These are phyloP conservation scores for Typha latifolia DNA, from an alignment of 176 grass and related monocot genomes.

Conservation along the genomic window DNA sequence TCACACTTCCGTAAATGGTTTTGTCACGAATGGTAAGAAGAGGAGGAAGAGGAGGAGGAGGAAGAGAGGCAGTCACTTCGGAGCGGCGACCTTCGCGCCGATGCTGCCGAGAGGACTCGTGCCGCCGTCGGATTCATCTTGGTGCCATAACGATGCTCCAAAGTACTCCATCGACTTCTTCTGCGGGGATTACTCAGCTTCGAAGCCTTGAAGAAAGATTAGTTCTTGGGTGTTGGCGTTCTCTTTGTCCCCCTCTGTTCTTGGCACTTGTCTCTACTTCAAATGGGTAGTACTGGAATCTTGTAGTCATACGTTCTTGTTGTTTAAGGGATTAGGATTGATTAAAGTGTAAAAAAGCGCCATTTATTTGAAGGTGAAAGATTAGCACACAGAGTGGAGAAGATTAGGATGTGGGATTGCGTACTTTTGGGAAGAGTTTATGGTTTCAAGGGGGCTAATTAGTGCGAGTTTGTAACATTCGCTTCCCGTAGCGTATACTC, in stretches of 20 bases:
- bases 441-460: background rate
- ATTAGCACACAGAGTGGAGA: too few species aligned
- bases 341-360: too few species aligned
- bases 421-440: background rate
- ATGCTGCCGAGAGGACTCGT: slow-evolving; percentile 9
- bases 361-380: too few species aligned
- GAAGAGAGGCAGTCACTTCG: background rate
- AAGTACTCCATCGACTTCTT: background rate
- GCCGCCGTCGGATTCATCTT: slow-evolving; percentile 2
- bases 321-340: too few species aligned
- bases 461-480: background rate
- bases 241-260: background rate
- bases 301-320: too few species aligned
- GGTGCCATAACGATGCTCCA: background rate
- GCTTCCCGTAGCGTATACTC: slow-evolving; percentile 3
- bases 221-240: background rate
- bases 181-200: background rate
- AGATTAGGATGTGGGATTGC: too few species aligned
- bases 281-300: too few species aligned
- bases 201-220: background rate
- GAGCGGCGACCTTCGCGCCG: background rate
- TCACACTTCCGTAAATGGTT: background rate
- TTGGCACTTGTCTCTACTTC: background rate
- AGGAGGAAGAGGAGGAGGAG: background rate
- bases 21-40: background rate